Conservation (phyloP, 2,329 filamentous ascomycete species). For the Cercospora nicotianae region DNA sequence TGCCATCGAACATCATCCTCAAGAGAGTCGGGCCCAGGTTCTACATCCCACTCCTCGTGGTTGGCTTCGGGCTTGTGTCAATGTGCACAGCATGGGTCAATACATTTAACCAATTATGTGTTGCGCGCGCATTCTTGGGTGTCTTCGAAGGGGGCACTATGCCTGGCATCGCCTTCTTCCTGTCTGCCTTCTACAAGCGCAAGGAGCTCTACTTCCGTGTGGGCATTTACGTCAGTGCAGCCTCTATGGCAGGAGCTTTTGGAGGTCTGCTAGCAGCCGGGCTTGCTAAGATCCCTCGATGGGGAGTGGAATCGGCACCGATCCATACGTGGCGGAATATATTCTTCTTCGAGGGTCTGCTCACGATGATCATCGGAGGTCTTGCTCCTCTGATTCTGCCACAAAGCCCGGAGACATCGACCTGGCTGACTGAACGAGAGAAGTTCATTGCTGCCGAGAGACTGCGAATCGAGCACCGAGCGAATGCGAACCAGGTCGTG, state of each 20-base stretch:
- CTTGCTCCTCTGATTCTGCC: conserved; percentile 56
- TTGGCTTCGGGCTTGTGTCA: conserved; percentile 58
- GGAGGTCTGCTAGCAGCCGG: conserved; percentile 33
- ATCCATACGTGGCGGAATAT: conserved; percentile 60
- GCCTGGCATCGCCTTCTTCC: conserved; percentile 43
- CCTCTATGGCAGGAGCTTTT: conserved; percentile 43
- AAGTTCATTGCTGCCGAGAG: conserved; percentile 56
- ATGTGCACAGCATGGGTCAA: conserved; percentile 37
- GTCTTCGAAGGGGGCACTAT: conserved; percentile 70
- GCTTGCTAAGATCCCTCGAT: conserved; percentile 53
- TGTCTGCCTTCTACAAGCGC: conserved; percentile 28
- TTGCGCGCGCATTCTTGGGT: conserved; percentile 59
- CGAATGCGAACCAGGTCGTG: conserved; percentile 50
- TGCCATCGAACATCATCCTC: conserved; percentile 39
- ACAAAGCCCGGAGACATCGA: conserved; percentile 50
- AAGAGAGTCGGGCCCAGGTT: conserved; percentile 43
- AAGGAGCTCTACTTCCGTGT: conserved; percentile 30
- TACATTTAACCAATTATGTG: conserved; percentile 20
- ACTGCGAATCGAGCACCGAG: conserved; percentile 52
- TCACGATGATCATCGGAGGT: conserved; percentile 52
- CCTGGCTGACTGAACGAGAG: conserved; percentile 56
- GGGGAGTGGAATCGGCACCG: conserved; percentile 48
- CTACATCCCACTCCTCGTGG: conserved; percentile 47
- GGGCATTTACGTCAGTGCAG: conserved; percentile 29
- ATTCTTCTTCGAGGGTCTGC: conserved; percentile 63